Percentiles rank a stretch among this genome's conserved stretches.
Conservation (phyloP, 176 grass and related monocot species). For the Eragrostis curvula region DNA sequence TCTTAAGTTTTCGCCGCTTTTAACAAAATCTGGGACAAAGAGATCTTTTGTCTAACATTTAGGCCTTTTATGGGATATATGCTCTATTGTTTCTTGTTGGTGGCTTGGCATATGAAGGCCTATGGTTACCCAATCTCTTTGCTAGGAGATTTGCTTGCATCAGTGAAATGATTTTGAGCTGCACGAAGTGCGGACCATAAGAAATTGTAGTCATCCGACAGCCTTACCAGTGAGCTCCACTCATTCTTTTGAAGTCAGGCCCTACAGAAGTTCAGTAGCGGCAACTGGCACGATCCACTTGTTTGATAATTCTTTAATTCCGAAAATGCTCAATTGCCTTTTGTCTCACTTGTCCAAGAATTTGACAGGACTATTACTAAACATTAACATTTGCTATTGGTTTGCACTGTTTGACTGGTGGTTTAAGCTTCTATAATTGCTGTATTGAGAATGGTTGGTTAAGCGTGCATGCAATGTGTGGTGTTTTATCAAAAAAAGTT, state of each 20-base stretch:
- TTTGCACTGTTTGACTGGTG: not conserved
- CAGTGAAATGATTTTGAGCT: not conserved
- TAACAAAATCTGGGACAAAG: not conserved
- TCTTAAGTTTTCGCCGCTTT: not conserved
- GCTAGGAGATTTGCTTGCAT: not conserved
- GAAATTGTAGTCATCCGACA: not conserved
- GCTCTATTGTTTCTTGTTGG: not conserved
- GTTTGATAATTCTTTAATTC: not conserved
- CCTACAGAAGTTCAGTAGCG: not conserved
- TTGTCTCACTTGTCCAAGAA: not conserved
- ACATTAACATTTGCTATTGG: not conserved
- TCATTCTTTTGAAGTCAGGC: not conserved
- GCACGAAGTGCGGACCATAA: not conserved
- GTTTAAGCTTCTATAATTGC: not conserved
- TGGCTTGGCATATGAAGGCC: not conserved
- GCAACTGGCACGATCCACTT: not conserved
- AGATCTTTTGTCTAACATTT: not conserved
- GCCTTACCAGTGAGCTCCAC: not conserved
- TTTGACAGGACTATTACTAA: not conserved
- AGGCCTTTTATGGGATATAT: not conserved
- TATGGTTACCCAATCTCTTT: constrained; percentile 19
- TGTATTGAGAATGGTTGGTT: not conserved
- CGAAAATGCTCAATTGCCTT: not conserved
- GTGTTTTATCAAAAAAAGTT: not conserved
- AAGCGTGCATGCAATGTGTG: not conserved